Percentiles rank a stretch among this genome's conserved stretches.
Evolutionary conservation across 73 alveolate species (phyloP).

Genomic region (Symbiodinium natans): DNA sequence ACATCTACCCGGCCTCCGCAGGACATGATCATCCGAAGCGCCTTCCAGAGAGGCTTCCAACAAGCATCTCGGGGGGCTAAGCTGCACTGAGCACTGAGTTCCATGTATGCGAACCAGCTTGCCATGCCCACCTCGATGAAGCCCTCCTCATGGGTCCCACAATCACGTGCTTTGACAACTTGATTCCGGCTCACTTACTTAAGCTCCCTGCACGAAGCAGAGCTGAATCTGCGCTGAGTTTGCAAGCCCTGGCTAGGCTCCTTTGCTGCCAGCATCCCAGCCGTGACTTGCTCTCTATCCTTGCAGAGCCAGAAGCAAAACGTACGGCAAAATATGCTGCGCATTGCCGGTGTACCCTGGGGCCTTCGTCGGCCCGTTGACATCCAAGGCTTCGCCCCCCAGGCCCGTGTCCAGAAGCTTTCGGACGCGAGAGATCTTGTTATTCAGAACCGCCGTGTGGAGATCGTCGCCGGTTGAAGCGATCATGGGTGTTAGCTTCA

Average conservation of each 20-base stretch:
- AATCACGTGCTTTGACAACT: too few species aligned
- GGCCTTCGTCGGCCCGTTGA: slow-evolving; percentile 84
- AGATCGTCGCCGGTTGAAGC: slow-evolving; percentile 38
- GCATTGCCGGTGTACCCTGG: too few species aligned
- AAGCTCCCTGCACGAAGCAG: too few species aligned
- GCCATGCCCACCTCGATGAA: slow-evolving; percentile 5
- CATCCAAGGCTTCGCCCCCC: slow-evolving; percentile 84
- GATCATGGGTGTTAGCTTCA: slow-evolving; percentile 14
- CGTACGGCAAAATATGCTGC: neutral
- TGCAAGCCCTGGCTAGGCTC: neutral
- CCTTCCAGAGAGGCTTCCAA: slow-evolving; percentile 41
- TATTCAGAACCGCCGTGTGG: slow-evolving; percentile 72
- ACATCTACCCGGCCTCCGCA: slow-evolving; percentile 88
- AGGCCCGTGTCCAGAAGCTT: neutral
- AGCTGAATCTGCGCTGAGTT: too few species aligned
- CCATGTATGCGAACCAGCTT: too few species aligned
- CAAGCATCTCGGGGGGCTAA: neutral
- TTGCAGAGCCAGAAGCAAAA: neutral
- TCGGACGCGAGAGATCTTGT: neutral
- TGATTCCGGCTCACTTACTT: too few species aligned
- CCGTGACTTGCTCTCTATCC: slow-evolving; percentile 61
- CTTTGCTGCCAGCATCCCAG: slow-evolving; percentile 67
- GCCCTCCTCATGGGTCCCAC: slow-evolving; percentile 9
- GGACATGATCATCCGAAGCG: slow-evolving; percentile 77
- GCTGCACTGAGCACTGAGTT: neutral